Percentiles rank a stretch among this genome's conserved stretches.
phyloP scores from a whole-genome alignment of 768 basidiomycete genomes.

The Hericium rajendrae region DNA sequence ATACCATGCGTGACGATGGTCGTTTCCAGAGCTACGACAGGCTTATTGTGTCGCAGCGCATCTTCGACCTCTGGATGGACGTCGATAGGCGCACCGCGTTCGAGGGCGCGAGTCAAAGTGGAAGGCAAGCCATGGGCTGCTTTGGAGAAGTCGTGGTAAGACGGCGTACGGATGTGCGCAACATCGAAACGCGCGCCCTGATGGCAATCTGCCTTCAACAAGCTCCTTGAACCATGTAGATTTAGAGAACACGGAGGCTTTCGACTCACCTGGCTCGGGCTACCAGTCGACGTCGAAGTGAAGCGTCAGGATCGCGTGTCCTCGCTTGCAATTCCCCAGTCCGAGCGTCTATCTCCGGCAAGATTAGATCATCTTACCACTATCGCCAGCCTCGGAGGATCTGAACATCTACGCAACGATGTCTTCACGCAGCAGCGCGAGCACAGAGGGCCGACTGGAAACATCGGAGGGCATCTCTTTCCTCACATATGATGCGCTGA shows the following conservation, averaged over 20 bases:
- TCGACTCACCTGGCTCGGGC: background rate
- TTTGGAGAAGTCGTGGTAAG: constrained; percentile 3
- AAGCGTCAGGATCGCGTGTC: no score
- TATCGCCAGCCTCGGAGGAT: no score
- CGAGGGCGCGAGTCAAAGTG: constrained; percentile 15
- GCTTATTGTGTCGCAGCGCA: constrained; percentile 52
- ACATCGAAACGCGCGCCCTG: constrained; percentile 5
- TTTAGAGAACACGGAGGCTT: background rate
- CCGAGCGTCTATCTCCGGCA: no score
- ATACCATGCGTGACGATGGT: constrained; percentile 91
- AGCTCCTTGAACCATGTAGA: background rate
- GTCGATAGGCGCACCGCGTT: constrained; percentile 36
- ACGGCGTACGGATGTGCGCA: constrained; percentile 1
- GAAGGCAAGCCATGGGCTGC: constrained; percentile 3
- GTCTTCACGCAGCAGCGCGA: constrained; percentile 18
- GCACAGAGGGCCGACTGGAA: constrained; percentile 32
- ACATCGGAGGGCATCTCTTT: constrained; percentile 41
- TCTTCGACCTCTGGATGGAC: constrained; percentile 78
- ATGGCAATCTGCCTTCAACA: background rate
- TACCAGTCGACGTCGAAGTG: no score
- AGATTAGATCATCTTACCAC: no score
- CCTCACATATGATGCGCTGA: constrained; percentile 50
- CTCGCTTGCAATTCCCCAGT: no score
- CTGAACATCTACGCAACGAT: background rate
- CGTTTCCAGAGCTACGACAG: constrained; percentile 87